Conservation (phyloP, 1,139 yeast genomes). For the Lodderomyces orthopsilosis region DNA sequence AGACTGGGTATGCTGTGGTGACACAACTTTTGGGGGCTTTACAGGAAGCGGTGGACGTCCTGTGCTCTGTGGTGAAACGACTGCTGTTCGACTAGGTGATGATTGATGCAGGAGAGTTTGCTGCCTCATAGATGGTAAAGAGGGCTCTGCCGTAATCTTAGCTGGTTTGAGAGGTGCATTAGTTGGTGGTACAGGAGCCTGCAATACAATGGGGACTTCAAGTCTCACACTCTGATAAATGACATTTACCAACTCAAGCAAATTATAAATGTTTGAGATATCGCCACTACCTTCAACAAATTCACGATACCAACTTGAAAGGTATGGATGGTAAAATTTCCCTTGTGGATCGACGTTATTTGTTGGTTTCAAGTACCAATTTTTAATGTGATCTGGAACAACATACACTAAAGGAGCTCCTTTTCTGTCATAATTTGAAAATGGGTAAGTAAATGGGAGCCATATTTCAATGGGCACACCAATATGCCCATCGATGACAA, state of each 20-base stretch:
- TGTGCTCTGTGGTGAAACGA: neutral
- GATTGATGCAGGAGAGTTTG: slow-evolving; percentile 2
- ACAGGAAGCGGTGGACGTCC: neutral
- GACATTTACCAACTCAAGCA: slow-evolving; percentile 35
- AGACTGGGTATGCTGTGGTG: slow-evolving; percentile 8
- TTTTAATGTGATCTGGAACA: slow-evolving; percentile 44
- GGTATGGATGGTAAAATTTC: slow-evolving; percentile 63
- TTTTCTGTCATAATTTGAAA: slow-evolving; percentile 19
- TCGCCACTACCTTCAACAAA: slow-evolving; percentile 14
- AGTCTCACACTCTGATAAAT: slow-evolving; percentile 40
- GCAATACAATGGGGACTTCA: slow-evolving; percentile 29
- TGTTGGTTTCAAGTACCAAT: slow-evolving; percentile 50
- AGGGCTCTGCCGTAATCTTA: slow-evolving; percentile 15
- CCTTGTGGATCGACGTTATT: slow-evolving; percentile 77
- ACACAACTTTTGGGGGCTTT: slow-evolving; percentile 6
- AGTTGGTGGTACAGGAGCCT: neutral
- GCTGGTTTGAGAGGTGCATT: slow-evolving; percentile 22
- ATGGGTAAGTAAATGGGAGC: slow-evolving; percentile 74
- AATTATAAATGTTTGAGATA: slow-evolving; percentile 24
- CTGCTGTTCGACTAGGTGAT: neutral
- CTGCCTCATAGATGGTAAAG: slow-evolving; percentile 5
- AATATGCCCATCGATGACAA: slow-evolving; percentile 33
- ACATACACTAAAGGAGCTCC: slow-evolving; percentile 64
- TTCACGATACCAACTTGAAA: slow-evolving; percentile 54
- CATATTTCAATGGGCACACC: slow-evolving; percentile 68